phyloP scores from a whole-genome alignment of 1,284 basidiomycete genomes.

The Microbotryum silenes-acaulis region DNA sequence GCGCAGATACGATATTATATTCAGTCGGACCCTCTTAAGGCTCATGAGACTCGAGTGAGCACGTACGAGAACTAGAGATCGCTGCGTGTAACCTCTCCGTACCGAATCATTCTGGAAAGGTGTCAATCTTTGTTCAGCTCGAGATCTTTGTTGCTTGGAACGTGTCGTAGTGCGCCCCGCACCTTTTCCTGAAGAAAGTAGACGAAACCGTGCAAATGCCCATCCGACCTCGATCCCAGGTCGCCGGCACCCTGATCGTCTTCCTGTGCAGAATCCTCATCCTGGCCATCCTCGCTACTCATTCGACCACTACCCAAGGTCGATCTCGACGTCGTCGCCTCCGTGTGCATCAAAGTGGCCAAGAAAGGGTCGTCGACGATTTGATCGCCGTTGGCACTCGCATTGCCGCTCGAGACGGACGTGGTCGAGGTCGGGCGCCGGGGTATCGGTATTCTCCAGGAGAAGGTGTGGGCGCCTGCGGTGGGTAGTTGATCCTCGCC shows the following conservation, averaged over 20 bases:
- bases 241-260: slow-evolving; percentile 39
- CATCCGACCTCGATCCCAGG: slow-evolving; percentile 45
- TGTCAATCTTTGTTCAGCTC: no score
- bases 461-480: slow-evolving; percentile 25
- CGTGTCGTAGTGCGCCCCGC: background rate
- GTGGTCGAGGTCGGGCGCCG: slow-evolving; percentile 25
- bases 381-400: no score
- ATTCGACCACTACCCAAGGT: background rate
- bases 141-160: no score
- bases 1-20: no score
- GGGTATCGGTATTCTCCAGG: slow-evolving; percentile 25
- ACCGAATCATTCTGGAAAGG: slow-evolving; percentile 49
- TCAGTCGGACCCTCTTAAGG: background rate
- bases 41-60: no score
- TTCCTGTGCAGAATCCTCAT: slow-evolving; percentile 40
- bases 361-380: no score
- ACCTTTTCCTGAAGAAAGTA: slow-evolving; percentile 36
- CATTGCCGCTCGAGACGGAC: no score
- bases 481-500: slow-evolving; percentile 38
- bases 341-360: no score
- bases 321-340: no score
- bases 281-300: background rate
- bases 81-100: slow-evolving; percentile 76
- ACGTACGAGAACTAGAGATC: slow-evolving; percentile 17
- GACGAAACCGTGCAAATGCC: slow-evolving; percentile 73